Percentiles rank a stretch among this genome's conserved stretches.
Conservation (phyloP, 2,329 filamentous ascomycete genomes). For the Botrytis byssoidea region DNA sequence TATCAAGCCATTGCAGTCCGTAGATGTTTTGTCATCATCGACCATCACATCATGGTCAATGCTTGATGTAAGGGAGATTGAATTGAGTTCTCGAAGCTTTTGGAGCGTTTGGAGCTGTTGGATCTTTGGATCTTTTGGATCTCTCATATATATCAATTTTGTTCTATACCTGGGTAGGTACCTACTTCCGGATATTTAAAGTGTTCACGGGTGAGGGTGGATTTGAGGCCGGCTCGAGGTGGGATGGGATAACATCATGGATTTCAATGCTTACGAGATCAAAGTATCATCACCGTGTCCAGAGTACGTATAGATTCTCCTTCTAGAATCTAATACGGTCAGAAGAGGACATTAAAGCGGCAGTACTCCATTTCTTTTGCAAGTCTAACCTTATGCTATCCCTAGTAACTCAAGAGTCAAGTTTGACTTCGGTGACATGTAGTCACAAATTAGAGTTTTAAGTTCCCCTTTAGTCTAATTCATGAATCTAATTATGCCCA, state of each 20-base stretch:
- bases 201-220: not conserved
- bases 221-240: not conserved
- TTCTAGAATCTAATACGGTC: not conserved
- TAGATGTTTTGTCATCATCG: slow-evolving; percentile 3
- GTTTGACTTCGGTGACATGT: not conserved
- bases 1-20: not conserved
- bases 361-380: not conserved
- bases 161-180: no score
- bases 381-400: not conserved
- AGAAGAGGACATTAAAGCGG: not conserved
- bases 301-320: not conserved
- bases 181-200: not conserved
- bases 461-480: not conserved
- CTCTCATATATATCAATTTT: not conserved
- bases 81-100: not conserved
- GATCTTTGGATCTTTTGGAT: not conserved
- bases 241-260: not conserved
- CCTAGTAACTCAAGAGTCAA: not conserved
- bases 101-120: not conserved
- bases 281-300: not conserved
- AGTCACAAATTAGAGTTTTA: not conserved
- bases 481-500: not conserved
- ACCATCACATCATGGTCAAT: not conserved
- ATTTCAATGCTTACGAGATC: not conserved
- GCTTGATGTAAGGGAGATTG: not conserved